Conservation (phyloP, 176 grass and related monocot species). For the Luzula sylvatica region DNA sequence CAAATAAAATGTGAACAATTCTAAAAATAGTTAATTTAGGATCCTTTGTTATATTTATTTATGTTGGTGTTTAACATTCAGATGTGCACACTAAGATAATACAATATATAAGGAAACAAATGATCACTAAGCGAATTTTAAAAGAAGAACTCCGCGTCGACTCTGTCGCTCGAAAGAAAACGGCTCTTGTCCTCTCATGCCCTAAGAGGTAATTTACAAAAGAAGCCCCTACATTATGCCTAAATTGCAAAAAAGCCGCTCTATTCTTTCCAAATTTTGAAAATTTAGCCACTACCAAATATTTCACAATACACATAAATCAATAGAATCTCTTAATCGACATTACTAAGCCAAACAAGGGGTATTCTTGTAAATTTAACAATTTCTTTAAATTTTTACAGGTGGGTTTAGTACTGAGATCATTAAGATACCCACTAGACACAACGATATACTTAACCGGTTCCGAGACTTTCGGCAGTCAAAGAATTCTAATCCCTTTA, state of each 20-base stretch:
- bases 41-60: no score
- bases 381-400: no score
- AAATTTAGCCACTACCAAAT: no score
- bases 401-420: conserved; percentile 88
- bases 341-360: no score
- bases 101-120: conserved; percentile 86
- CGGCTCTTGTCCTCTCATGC: conserved; percentile 90
- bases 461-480: conserved; percentile 91
- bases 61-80: no score
- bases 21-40: no score
- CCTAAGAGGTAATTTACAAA: conserved; percentile 65
- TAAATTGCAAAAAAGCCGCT: no score
- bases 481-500: conserved; percentile 77
- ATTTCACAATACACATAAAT: no score
- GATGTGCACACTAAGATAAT: conserved; percentile 93
- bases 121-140: conserved; percentile 66
- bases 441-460: conserved; percentile 92
- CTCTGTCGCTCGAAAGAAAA: conserved; percentile 72
- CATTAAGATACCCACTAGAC: conserved; percentile 78
- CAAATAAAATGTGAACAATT: neutral
- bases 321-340: no score
- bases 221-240: no score
- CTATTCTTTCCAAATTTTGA: no score
- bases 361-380: no score
- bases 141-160: conserved; percentile 70